Evolutionary conservation across 1,284 basidiomycete genomes (phyloP).

Genomic region (Cryptococcus hybrid): DNA sequence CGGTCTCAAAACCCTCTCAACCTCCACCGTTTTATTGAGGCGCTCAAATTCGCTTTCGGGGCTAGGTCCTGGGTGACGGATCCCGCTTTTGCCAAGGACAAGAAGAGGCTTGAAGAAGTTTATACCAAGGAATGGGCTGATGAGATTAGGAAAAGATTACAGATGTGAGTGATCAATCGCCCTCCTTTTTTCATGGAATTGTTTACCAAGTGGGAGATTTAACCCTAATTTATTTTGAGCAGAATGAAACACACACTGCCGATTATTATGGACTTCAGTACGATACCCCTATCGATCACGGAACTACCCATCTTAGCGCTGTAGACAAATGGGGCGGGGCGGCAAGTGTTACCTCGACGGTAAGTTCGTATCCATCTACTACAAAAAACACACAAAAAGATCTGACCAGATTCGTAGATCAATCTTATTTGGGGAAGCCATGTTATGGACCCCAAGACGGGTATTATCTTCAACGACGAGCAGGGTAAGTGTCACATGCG

Average conservation of each 20-base stretch:
- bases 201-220: too few relatives aligned
- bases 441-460: constrained; percentile 79
- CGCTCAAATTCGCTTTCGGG: constrained; percentile 54
- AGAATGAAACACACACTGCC: constrained; percentile 75
- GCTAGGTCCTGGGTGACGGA: constrained; percentile 74
- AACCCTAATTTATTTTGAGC: not conserved
- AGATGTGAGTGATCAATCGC: constrained; percentile 57
- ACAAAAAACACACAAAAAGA: not conserved
- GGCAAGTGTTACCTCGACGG: constrained; percentile 76
- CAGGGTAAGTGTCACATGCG: constrained; percentile 22
- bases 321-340: constrained; percentile 82
- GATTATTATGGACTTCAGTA: constrained; percentile 82
- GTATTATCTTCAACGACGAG: constrained; percentile 87
- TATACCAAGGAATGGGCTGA: constrained; percentile 68
- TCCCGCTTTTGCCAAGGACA: constrained; percentile 56
- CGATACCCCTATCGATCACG: constrained; percentile 75
- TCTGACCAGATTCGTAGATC: constrained; percentile 49
- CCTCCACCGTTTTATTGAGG: constrained; percentile 53
- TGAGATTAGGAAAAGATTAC: constrained; percentile 66
- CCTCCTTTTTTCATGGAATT: not conserved
- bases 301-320: constrained; percentile 83
- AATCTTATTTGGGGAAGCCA: constrained; percentile 82
- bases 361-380: constrained; percentile 27
- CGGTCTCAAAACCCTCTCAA: constrained; percentile 26
- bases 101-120: constrained; percentile 62